These are phyloP conservation scores for Neonectria punicea DNA, from an alignment of 2,329 filamentous ascomycete genomes.

Conservation along the genomic window DNA sequence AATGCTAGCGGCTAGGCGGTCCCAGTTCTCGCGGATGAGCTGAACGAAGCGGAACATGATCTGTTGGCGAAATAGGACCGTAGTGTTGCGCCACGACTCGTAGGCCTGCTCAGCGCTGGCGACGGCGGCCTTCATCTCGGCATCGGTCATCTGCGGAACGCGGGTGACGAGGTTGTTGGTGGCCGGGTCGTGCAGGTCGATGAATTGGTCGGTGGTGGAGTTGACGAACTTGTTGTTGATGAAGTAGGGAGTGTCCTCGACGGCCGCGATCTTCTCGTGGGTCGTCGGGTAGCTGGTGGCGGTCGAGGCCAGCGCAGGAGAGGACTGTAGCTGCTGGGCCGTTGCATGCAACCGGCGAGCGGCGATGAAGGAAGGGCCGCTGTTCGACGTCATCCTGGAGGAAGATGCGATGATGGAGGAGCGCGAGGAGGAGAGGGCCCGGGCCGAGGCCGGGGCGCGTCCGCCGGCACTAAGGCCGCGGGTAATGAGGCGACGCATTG, in stretches of 20 bases:
- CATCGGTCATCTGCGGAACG: conserved; percentile 83
- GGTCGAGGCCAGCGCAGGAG: conserved; percentile 63
- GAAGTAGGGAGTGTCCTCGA: conserved; percentile 82
- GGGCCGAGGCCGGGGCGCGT: conserved; percentile 39
- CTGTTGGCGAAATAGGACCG: conserved; percentile 79
- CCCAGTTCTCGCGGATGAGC: conserved; percentile 86
- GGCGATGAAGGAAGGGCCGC: conserved; percentile 47
- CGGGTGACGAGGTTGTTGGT: conserved; percentile 88
- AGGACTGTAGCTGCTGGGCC: conserved; percentile 63
- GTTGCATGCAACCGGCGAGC: conserved; percentile 68
- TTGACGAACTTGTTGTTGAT: conserved; percentile 81
- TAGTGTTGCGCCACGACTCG: conserved; percentile 76
- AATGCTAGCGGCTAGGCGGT: conserved; percentile 84
- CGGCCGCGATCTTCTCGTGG: conserved; percentile 75
- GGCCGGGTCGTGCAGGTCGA: conserved; percentile 83
- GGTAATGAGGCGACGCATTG: conserved; percentile 60
- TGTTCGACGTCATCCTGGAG: conserved; percentile 50
- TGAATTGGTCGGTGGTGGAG: conserved; percentile 76
- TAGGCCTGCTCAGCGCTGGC: conserved; percentile 82
- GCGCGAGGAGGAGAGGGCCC: conserved; percentile 40
- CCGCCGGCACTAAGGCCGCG: conserved; percentile 51
- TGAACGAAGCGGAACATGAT: conserved; percentile 89
- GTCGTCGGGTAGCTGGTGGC: conserved; percentile 73
- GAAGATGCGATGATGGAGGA: conserved; percentile 45
- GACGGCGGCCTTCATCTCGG: conserved; percentile 79